Evolutionary conservation across 306 rosid species (phyloP).

Genomic region (Ziziphus jujuba): DNA sequence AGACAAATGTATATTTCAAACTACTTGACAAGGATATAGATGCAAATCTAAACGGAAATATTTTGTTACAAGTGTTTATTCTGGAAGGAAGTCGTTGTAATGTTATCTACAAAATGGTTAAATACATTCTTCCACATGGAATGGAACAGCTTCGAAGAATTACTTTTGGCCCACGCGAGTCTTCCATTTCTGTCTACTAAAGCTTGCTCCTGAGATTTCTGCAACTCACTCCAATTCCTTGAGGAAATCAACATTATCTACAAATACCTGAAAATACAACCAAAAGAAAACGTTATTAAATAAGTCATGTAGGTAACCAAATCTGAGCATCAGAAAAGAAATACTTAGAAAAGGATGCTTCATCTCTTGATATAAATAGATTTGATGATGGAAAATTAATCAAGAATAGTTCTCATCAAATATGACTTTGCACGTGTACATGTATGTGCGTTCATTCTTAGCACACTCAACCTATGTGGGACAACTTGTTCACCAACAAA

Average conservation of each 20-base stretch:
- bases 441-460: neutral
- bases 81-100: conserved; percentile 23
- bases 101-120: conserved; percentile 57
- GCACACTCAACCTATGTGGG: neutral
- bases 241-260: conserved; percentile 78
- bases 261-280: conserved; percentile 70
- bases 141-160: conserved; percentile 10
- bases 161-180: conserved; percentile 31
- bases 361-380: neutral
- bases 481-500: neutral
- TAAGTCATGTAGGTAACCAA: no score
- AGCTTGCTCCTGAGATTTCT: conserved; percentile 12
- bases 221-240: conserved; percentile 70
- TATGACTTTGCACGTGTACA: neutral
- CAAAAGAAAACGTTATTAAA: neutral
- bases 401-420: neutral
- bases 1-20: conserved; percentile 25
- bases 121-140: conserved; percentile 23
- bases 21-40: conserved; percentile 13
- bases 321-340: no score
- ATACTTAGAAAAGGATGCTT: neutral
- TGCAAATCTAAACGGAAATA: conserved; percentile 20
- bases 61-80: conserved; percentile 26
- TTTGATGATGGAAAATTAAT: neutral
- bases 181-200: conserved; percentile 21